phyloP scores from a whole-genome alignment of 345 rosid species.

The thale cress (Arabidopsis thaliana) region DNA sequence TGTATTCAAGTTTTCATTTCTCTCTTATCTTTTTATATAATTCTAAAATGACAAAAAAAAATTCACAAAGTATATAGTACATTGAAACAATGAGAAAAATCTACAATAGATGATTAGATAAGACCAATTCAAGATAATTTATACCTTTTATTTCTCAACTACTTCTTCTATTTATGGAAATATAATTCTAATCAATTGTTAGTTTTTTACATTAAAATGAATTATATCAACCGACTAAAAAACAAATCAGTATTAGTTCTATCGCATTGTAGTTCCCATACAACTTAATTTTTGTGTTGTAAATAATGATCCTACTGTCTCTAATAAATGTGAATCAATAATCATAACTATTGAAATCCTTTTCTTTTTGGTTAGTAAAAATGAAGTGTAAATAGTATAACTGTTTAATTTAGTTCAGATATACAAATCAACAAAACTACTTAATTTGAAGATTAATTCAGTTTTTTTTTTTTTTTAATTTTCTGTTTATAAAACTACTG shows the following conservation, averaged over 20 bases:
- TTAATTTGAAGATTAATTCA: too few relatives aligned
- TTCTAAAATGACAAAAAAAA: background rate
- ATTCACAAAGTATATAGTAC: background rate
- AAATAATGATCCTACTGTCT: background rate
- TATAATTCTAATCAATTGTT: background rate
- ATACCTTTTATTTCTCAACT: background rate
- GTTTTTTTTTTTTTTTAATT: too few relatives aligned
- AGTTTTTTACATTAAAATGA: background rate
- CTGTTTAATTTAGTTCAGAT: background rate
- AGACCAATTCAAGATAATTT: background rate
- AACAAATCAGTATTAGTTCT: too few relatives aligned
- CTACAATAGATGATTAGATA: background rate
- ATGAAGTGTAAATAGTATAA: background rate
- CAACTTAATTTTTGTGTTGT: background rate
- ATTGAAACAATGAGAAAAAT: background rate
- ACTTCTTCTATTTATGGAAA: background rate
- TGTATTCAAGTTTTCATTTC: background rate
- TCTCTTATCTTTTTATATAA: background rate
- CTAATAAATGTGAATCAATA: background rate
- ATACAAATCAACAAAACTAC: background rate
- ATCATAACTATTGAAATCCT: background rate
- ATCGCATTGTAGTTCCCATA: background rate
- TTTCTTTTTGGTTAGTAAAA: background rate
- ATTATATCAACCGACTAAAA: background rate
- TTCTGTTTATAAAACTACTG: background rate